phyloP scores from a whole-genome alignment of 2,329 filamentous ascomycete genomes.

The Penicillium sp. region DNA sequence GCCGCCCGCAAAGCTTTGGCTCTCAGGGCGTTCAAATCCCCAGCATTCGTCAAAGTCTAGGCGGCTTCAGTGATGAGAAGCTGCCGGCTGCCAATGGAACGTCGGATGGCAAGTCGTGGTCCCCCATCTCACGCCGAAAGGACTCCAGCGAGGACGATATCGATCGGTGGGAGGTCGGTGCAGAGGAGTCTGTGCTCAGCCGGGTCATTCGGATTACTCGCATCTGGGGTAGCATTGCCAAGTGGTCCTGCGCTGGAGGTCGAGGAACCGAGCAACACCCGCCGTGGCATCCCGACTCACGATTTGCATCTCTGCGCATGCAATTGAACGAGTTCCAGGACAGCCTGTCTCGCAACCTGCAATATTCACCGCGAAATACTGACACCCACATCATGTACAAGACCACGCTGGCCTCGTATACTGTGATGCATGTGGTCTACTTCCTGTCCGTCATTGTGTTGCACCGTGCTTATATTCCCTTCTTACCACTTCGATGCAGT shows the following conservation, averaged over 20 bases:
- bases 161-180: constrained; percentile 51
- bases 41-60: constrained; percentile 40
- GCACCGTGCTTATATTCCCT: constrained; percentile 54
- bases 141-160: constrained; percentile 43
- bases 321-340: constrained; percentile 50
- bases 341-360: constrained; percentile 49
- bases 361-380: constrained; percentile 50
- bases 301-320: constrained; percentile 45
- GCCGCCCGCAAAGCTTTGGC: constrained; percentile 39
- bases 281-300: constrained; percentile 52
- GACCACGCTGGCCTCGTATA: constrained; percentile 50
- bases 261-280: constrained; percentile 48
- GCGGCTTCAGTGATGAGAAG: constrained; percentile 37
- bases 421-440: constrained; percentile 53
- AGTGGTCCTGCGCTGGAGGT: constrained; percentile 54
- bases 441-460: constrained; percentile 53
- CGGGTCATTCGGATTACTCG: constrained; percentile 53
- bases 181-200: constrained; percentile 51
- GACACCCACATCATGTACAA: constrained; percentile 52
- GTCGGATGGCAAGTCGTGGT: constrained; percentile 37
- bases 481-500: constrained; percentile 48
- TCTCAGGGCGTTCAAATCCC: constrained; percentile 42
- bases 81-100: constrained; percentile 30
- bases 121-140: constrained; percentile 36
- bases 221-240: constrained; percentile 53